phyloP scores from a whole-genome alignment of 1,284 basidiomycete genomes.

The Blastosporella zonata region DNA sequence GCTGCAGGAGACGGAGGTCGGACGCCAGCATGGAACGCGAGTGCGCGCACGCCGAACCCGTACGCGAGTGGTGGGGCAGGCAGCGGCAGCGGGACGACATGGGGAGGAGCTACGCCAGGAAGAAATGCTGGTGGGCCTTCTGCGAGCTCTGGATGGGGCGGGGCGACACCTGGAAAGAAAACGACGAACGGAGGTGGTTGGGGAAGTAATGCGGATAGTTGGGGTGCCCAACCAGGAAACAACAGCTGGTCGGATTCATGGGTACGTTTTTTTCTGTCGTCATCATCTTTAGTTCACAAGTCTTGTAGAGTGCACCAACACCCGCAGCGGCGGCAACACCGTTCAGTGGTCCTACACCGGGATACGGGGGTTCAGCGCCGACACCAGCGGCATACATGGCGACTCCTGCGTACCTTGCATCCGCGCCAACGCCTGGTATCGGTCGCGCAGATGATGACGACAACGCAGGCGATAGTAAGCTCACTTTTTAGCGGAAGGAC shows the following conservation, averaged over 20 bases:
- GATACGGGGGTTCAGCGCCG: slow-evolving; percentile 27
- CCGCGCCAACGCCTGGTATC: slow-evolving; percentile 15
- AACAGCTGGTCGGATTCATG: slow-evolving; percentile 20
- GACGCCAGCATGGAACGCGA: slow-evolving; percentile 54
- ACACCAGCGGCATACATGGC: slow-evolving; percentile 33
- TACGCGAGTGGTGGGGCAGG: slow-evolving; percentile 31
- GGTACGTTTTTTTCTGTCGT: slow-evolving; percentile 24
- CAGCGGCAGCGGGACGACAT: slow-evolving; percentile 26
- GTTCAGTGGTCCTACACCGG: slow-evolving; percentile 32
- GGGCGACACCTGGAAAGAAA: slow-evolving; percentile 35
- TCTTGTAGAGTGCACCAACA: slow-evolving; percentile 47
- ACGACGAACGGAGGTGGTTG: slow-evolving; percentile 24
- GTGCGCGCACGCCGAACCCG: slow-evolving; percentile 62
- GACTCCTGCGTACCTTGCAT: slow-evolving; percentile 15
- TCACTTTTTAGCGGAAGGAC: not conserved
- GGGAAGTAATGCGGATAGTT: slow-evolving; percentile 25
- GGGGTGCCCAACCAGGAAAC: slow-evolving; percentile 11
- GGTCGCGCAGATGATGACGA: slow-evolving; percentile 11
- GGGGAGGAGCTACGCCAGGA: slow-evolving; percentile 38
- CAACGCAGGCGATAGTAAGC: slow-evolving; percentile 1
- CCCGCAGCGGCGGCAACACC: slow-evolving; percentile 55
- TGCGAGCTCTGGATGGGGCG: slow-evolving; percentile 35
- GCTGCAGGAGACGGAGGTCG: slow-evolving; percentile 39
- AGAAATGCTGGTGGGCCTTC: slow-evolving; percentile 27
- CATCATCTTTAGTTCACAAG: slow-evolving; percentile 7